phyloP scores from a whole-genome alignment of 768 basidiomycete genomes.

The Suillus lakei region DNA sequence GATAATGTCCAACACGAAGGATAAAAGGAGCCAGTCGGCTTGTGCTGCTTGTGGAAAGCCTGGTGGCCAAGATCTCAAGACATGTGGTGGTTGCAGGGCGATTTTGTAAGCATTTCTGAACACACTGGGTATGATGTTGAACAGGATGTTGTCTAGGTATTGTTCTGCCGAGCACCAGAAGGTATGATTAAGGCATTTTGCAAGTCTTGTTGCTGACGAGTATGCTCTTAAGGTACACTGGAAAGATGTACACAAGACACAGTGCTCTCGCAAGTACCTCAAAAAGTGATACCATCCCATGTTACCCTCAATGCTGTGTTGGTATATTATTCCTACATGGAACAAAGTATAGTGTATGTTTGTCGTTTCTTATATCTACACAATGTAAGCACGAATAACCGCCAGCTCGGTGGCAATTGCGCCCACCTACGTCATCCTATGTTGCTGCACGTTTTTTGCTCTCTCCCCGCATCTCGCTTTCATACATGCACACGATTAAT shows the following conservation, averaged over 20 bases:
- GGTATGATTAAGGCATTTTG: constrained; percentile 14
- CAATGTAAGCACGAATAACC: background rate
- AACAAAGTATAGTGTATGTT: background rate
- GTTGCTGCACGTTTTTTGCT: too few relatives aligned
- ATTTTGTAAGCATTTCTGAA: constrained; percentile 20
- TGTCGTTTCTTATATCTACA: background rate
- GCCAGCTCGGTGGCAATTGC: background rate
- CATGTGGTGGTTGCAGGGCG: constrained; percentile 31
- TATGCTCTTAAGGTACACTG: constrained; percentile 21
- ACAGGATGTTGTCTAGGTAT: constrained; percentile 9
- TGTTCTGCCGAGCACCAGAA: constrained; percentile 22
- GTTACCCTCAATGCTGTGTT: background rate
- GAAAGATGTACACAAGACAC: constrained; percentile 26
- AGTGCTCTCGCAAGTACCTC: constrained; percentile 17
- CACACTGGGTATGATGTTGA: constrained; percentile 14
- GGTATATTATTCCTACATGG: background rate
- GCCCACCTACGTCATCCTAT: too few relatives aligned
- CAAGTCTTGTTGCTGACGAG: constrained; percentile 7
- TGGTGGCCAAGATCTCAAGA: constrained; percentile 27
- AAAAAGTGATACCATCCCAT: constrained; percentile 2
- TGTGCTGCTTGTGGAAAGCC: constrained; percentile 38
- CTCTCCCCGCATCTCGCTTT: too few relatives aligned
- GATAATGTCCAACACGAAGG: constrained; percentile 26
- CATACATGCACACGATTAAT: too few relatives aligned
- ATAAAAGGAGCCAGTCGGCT: constrained; percentile 27